Evolutionary conservation across 2,329 filamentous ascomycete species (phyloP), one percentile per base, ranked within the genome.

Genomic region (Scolecobasidium constrictum): DNA sequence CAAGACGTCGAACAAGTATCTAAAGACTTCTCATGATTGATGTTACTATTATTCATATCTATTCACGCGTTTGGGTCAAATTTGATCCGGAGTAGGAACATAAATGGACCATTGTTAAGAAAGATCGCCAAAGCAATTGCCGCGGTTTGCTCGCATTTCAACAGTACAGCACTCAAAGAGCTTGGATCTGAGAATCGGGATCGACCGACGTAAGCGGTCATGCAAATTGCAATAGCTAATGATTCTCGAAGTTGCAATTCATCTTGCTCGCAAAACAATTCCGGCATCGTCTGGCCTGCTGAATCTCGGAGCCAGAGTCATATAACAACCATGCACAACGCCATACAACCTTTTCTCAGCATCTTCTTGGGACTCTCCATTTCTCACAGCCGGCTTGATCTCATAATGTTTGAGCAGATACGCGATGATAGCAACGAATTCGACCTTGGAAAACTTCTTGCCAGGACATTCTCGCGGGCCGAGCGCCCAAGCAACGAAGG

Each of bases 371-470:
- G 26, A 9, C n/a, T 31, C 26, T 31, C 26, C n/a, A 31, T 7
- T 7, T 9, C 26, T 7, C 26, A 31, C 26, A 31, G 26, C 26
- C 26, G 26, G 26, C 26, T 31, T 7, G 9, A 31, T 31, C 26
- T 31, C 26, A 7, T 7, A 31, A 9, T n/a, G 9, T 31, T 31
- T 31, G 9, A n/a, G n/a, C n/a, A 31, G 9, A n/a, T 31, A 31
- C 26, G 26, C 26, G 18, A 75, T 50, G 2, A 68, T 62, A 11
- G 62, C 64, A 3, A 66, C 63, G 51, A 75, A 73, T 52, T 76
- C 72, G 2, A 75, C 71, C 53, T 75, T 68, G 2, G 70, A 60
- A 61, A 76, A 70, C 50, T 73, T 73, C 57, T 68, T 61, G 1
- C 72, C 72, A 0, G 70, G 69, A 50, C 72, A 75, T 3, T 67